phyloP scores from a whole-genome alignment of 2,329 filamentous ascomycete species.

The Arthrinium puccinioides region DNA sequence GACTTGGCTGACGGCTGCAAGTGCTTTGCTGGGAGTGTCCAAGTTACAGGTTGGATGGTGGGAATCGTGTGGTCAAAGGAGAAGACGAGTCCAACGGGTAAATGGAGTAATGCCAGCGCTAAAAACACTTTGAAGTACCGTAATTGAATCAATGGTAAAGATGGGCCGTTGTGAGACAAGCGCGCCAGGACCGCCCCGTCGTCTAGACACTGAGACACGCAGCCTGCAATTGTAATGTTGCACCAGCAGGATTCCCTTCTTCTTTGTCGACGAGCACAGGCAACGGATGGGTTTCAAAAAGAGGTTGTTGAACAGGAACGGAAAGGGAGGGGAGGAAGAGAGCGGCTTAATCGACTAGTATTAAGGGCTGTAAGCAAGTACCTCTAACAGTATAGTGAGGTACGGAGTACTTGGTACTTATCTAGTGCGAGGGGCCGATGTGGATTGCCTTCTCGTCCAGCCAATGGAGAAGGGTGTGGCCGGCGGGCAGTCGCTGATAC shows the following conservation, averaged over 20 bases:
- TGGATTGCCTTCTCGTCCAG: no score
- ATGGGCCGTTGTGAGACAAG: no score
- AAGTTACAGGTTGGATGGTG: not conserved
- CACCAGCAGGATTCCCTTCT: not conserved
- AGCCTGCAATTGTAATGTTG: conserved; percentile 2
- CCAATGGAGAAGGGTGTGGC: no score
- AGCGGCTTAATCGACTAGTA: not conserved
- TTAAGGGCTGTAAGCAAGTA: no score
- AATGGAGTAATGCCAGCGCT: not conserved
- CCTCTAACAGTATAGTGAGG: no score
- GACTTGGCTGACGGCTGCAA: no score
- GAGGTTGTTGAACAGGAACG: not conserved
- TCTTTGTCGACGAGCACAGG: not conserved
- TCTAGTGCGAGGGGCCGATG: not conserved
- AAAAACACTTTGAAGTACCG: not conserved
- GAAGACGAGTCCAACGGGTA: not conserved
- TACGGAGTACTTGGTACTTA: not conserved
- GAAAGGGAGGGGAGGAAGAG: not conserved
- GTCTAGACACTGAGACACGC: conserved; percentile 3
- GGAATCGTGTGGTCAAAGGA: not conserved
- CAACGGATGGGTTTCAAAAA: not conserved
- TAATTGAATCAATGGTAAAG: no score
- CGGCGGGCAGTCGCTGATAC: no score
- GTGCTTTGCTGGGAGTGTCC: not conserved
- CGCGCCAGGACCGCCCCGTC: no score